A percentile compares a stretch with the other conserved stretches of the same genome.
These are phyloP conservation scores for Dendrocalamus latiflorus DNA, from an alignment of 202 grass and related monocot species.

Conservation along the genomic window DNA sequence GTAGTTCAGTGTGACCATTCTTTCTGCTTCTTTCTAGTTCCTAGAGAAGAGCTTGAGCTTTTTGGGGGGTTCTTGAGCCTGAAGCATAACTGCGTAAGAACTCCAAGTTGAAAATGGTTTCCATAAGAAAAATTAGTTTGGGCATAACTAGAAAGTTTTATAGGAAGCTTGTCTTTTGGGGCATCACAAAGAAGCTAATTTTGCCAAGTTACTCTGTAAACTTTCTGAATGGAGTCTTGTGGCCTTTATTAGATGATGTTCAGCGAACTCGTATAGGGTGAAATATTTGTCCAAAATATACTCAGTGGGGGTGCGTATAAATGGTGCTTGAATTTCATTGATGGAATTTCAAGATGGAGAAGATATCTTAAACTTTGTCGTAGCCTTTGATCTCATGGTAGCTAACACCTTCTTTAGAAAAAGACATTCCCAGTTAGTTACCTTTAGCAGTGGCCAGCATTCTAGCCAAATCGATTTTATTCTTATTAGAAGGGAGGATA, in stretches of 20 bases:
- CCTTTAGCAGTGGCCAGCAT: no score
- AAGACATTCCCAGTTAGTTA: no score
- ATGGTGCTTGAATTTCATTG: neutral
- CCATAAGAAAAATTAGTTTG: neutral
- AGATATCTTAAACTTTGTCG: no score
- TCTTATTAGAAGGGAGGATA: no score
- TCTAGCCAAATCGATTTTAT: no score
- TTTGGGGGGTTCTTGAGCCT: neutral
- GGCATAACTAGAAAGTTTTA: neutral
- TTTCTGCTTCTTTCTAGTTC: neutral
- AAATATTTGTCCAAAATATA: conserved; percentile 4
- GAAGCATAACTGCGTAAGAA: neutral
- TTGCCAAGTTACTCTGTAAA: neutral
- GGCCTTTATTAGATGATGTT: neutral
- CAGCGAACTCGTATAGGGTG: neutral
- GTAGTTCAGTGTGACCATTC: neutral
- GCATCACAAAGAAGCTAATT: neutral
- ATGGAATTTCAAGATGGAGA: neutral
- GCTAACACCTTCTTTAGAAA: no score
- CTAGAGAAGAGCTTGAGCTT: neutral
- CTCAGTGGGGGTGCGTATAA: neutral
- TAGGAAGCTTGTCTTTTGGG: neutral
- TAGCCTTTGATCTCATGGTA: no score
- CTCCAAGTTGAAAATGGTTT: neutral
- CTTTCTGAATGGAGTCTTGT: neutral